Evolutionary conservation across 805 yeast genomes (phyloP), one percentile per base, ranked within the genome.

Genomic region (Saccharomycopsis sp.): DNA sequence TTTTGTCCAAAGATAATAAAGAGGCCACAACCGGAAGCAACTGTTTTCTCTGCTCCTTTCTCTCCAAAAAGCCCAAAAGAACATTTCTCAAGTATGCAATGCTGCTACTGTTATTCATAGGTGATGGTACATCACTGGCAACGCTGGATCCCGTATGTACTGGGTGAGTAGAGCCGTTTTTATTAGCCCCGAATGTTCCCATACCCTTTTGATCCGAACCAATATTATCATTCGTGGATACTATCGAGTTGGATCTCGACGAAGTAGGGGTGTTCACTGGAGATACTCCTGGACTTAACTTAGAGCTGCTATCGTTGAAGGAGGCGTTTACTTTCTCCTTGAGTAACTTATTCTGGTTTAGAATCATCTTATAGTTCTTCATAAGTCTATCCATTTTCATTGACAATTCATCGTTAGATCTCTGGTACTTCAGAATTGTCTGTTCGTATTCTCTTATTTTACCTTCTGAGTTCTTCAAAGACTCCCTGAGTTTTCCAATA

Each of bases 51-150:
- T 91, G 97, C n/a, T 92, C 99, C 66, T 80, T 87, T 67, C 89
- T 97, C 66, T 91, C 97, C 56, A 94, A 71, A 68, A 87, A 94
- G 1, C 97, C 97, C 1, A 92, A 73, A n/a, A 92, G 70, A 1
- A 92, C 97, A 67, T 94, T 94, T 69, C 88, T 89, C 54, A 91
- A 77, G 68, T 92, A 92, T 12, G 95, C 89, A 20, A 85, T 76
- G 64, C 82, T 86, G 52, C 37, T 29, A 12, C 37, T 29, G 37
- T 29, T 29, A 29, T 29, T 29, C 37, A 29, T 29, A 7, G 37
- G 37, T 12, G 37, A 29, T 29, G 37, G 37, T 12, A 29, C 37
- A 16, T 46, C 51, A 7, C 24, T 24, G 21, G 14, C 16, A 16
- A 7, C 21, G 21, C 16, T 24, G 24, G 34, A 18, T 15, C 24